Conservation (phyloP, 148 eudicot genomes). For the Fagopyrum tataricum region DNA sequence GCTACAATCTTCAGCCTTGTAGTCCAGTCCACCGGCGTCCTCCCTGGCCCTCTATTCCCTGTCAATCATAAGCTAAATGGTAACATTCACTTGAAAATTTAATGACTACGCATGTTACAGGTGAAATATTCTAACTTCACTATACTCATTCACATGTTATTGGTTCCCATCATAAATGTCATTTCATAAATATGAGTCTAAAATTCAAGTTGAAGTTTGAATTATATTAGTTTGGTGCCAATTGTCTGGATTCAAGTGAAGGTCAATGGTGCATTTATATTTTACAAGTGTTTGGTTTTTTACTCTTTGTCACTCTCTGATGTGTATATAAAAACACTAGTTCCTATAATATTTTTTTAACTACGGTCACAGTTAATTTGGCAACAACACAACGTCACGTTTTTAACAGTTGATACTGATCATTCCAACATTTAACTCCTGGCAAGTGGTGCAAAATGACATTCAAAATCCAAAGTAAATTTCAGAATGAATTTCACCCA, state of each 20-base stretch:
- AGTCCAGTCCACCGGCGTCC: slow-evolving; percentile 91
- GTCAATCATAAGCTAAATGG: background rate
- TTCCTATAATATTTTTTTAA: too few species aligned
- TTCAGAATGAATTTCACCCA: too few species aligned
- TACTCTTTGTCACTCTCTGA: background rate
- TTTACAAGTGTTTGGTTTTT: background rate
- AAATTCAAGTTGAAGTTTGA: background rate
- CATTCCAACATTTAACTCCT: too few species aligned
- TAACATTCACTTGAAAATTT: too few species aligned
- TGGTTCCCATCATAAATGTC: background rate
- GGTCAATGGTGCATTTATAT: background rate
- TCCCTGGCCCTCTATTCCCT: slow-evolving; percentile 93
- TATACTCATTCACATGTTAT: background rate
- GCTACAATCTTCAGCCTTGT: slow-evolving; percentile 73
- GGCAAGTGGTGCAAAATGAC: too few species aligned
- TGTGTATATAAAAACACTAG: background rate
- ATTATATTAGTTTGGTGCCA: background rate
- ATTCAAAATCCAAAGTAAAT: too few species aligned
- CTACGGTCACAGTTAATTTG: too few species aligned
- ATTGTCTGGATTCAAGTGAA: background rate
- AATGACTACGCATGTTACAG: too few species aligned
- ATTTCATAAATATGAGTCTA: background rate
- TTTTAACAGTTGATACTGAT: too few species aligned
- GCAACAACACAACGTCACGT: too few species aligned
- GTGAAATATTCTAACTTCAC: background rate